Evolutionary conservation across 1,284 basidiomycete genomes (phyloP).

Genomic region (Apiotrichum laibachii): DNA sequence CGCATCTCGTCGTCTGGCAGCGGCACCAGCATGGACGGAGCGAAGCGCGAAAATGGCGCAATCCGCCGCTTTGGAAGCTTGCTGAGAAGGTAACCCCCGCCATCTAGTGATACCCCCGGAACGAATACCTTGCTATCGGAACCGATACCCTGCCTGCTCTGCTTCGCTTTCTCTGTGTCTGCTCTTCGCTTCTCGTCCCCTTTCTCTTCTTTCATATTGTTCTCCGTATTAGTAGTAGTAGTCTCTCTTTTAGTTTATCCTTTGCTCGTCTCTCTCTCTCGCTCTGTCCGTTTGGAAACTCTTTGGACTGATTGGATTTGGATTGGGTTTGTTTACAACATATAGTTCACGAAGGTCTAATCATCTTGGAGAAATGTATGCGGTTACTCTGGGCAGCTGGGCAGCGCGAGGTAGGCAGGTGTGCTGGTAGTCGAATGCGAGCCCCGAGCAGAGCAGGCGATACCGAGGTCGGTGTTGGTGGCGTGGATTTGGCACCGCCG

Average conservation of each 20-base stretch:
- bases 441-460: too few species aligned
- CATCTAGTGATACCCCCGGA: background rate
- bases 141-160: background rate
- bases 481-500: too few species aligned
- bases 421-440: background rate
- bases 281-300: too few species aligned
- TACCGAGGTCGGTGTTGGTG: too few species aligned
- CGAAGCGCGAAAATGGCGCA: background rate
- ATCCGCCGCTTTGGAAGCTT: conserved; percentile 40
- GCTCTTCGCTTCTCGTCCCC: background rate
- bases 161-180: background rate
- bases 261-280: too few species aligned
- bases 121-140: background rate
- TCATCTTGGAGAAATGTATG: conserved; percentile 7
- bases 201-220: background rate
- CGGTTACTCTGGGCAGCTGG: background rate
- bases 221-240: too few species aligned
- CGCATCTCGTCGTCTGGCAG: background rate
- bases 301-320: too few species aligned
- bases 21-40: background rate
- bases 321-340: background rate
- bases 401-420: background rate
- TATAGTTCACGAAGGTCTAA: background rate
- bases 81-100: conserved; percentile 22
- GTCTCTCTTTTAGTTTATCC: too few species aligned